phyloP scores from a whole-genome alignment of 257 asterid genomes.

The Nicotiana paniculata region DNA sequence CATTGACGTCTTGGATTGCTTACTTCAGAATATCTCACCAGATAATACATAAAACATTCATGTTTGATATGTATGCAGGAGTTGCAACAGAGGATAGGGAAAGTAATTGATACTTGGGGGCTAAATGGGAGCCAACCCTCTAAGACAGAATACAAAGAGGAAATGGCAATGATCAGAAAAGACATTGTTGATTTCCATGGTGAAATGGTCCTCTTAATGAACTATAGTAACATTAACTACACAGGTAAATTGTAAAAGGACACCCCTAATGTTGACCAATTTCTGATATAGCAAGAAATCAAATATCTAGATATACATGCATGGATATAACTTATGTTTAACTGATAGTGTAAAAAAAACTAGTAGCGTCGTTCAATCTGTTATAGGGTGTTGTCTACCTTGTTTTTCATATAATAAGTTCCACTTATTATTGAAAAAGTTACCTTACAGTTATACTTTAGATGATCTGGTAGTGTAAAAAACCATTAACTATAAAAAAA shows the following conservation, averaged over 20 bases:
- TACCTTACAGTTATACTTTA: background rate
- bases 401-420: too few relatives aligned
- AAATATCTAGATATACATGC: background rate
- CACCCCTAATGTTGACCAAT: background rate
- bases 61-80: slow-evolving; percentile 40
- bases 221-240: slow-evolving; percentile 62
- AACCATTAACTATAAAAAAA: too few relatives aligned
- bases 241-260: slow-evolving; percentile 21
- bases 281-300: background rate
- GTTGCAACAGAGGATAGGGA: slow-evolving; percentile 61
- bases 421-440: background rate
- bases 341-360: too few relatives aligned
- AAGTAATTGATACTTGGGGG: slow-evolving; percentile 44
- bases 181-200: slow-evolving; percentile 92
- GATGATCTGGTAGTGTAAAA: too few relatives aligned
- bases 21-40: too few relatives aligned
- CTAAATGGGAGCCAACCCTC: slow-evolving; percentile 41
- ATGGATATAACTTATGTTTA: background rate
- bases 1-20: too few relatives aligned
- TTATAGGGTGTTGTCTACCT: too few relatives aligned
- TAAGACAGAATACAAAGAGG: slow-evolving; percentile 39
- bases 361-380: too few relatives aligned
- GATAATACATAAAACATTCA: background rate
- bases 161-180: slow-evolving; percentile 60
- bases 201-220: slow-evolving; percentile 85